Evolutionary conservation across 2,329 filamentous ascomycete species (phyloP), one percentile per base, ranked within the genome.

Genomic region (Diplodia sapinea): DNA sequence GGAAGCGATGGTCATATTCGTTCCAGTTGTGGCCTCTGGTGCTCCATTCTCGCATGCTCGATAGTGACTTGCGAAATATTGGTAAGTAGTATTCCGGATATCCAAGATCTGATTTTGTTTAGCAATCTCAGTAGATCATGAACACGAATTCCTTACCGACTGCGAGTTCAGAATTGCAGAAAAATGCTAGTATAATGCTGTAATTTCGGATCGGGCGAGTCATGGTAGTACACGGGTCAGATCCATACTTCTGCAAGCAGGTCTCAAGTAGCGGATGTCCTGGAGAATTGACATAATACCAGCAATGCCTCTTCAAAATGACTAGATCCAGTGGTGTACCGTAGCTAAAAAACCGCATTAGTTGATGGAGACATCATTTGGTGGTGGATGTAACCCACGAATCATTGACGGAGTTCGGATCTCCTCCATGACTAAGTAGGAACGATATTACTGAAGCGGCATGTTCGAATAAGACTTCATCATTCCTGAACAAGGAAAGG

Each of bases 181-280:
- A n/a, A 2, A 13, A 43, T 0, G 17, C 15, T 17, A 7, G 0
- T 4, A 43, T 8, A 7, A 1, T 43, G 4, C 7, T 17, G 17
- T 17, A 17, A 4, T 0, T 1, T 5, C 2, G 1, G 13, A 1
- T 17, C 2, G 4, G 5, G 2, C 0, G 4, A n/a, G 40, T 13
- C 40, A 17, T n/a, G 4, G 6, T 17, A 2, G 15, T 3, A 8
- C 17, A 17, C 3, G 17, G 2, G 1, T 43, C 40, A n/a, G 5
- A 17, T 8, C 40, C 40, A 8, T 9, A 17, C 4, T 43, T 43
- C 40, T 43, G 15, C 8, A 43, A n/a, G 5, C 6, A 8, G 1
- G 2, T 26, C 40, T n/a, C 17, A 4, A 43, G 40, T 6, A 43
- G 13, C 17, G 40, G 4, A 26, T 26, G 3, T 23, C n/a, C n/a